Conservation (phyloP, 164 flowering plant species). For the Litsea cubeba region DNA sequence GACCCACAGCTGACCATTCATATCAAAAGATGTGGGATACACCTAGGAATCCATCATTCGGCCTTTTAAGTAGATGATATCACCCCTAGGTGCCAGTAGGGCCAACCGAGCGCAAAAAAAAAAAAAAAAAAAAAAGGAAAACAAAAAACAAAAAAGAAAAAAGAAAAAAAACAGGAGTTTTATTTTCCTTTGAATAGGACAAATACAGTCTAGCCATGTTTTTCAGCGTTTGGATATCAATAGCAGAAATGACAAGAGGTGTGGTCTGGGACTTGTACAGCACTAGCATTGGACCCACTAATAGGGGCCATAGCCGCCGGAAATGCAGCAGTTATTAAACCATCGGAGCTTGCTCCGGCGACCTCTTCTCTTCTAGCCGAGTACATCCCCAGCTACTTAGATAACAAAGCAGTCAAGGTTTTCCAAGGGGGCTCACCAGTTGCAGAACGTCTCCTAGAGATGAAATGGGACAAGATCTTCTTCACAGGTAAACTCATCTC, state of each 20-base stretch:
- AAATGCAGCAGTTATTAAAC: conserved; percentile 65
- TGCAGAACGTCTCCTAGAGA: conserved; percentile 40
- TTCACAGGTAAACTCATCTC: conserved; percentile 52
- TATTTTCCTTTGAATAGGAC: too few relatives aligned
- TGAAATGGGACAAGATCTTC: conserved; percentile 92
- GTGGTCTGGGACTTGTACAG: conserved; percentile 25
- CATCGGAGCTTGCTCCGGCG: conserved; percentile 72
- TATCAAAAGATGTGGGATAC: too few relatives aligned
- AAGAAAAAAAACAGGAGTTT: too few relatives aligned
- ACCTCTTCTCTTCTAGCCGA: conserved; percentile 55
- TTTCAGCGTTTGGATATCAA: neutral
- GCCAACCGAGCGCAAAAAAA: neutral
- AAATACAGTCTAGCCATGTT: too few relatives aligned
- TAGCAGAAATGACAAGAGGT: neutral
- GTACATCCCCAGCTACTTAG: conserved; percentile 56
- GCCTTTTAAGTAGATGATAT: too few relatives aligned
- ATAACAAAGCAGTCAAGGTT: conserved; percentile 51
- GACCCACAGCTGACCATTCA: too few relatives aligned
- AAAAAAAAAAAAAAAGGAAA: too few relatives aligned
- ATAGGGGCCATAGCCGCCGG: conserved; percentile 93
- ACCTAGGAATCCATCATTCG: too few relatives aligned
- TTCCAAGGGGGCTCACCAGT: conserved; percentile 53
- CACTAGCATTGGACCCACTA: conserved; percentile 69
- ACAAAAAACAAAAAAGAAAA: too few relatives aligned
- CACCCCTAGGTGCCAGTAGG: too few relatives aligned